A percentile compares a stretch with the other conserved stretches of the same genome.
Evolutionary conservation across 2,329 filamentous ascomycete genomes (phyloP).

Genomic region (Coniella lustricola): DNA sequence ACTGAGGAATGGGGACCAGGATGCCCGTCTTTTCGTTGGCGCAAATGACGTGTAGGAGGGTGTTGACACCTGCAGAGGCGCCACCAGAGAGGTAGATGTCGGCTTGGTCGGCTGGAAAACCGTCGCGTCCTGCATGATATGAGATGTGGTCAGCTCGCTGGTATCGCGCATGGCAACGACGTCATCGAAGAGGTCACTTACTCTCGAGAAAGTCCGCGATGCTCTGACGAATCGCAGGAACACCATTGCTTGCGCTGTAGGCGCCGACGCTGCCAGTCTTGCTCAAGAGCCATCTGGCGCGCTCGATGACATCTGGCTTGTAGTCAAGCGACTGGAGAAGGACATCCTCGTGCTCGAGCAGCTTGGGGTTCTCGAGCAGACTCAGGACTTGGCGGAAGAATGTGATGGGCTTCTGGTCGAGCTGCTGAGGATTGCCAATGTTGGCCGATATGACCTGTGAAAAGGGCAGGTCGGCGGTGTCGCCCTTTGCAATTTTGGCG

Average conservation of each 20-base stretch:
- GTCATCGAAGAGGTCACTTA: conserved; percentile 33
- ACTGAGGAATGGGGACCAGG: conserved; percentile 93
- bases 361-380: conserved; percentile 78
- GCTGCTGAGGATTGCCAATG: conserved; percentile 97
- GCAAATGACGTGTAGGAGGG: conserved; percentile 84
- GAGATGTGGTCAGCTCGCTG: no score
- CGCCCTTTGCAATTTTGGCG: conserved; percentile 58
- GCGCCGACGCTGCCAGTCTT: conserved; percentile 88
- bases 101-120: conserved; percentile 71
- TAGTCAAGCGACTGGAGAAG: conserved; percentile 72
- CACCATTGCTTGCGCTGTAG: conserved; percentile 91
- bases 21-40: conserved; percentile 70
- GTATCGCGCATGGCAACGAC: background rate
- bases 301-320: conserved; percentile 79
- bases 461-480: conserved; percentile 62
- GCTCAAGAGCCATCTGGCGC: conserved; percentile 72
- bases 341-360: conserved; percentile 79
- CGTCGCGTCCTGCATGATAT: conserved; percentile 61
- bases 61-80: conserved; percentile 91
- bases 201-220: conserved; percentile 89
- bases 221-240: conserved; percentile 77
- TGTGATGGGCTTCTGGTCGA: conserved; percentile 98
- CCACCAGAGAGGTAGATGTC: conserved; percentile 88
- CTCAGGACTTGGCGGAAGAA: conserved; percentile 98
- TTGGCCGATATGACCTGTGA: conserved; percentile 90